Base-by-base conservation (phyloP, 163 green algal species). In the Chloroidium sp. region DNA sequence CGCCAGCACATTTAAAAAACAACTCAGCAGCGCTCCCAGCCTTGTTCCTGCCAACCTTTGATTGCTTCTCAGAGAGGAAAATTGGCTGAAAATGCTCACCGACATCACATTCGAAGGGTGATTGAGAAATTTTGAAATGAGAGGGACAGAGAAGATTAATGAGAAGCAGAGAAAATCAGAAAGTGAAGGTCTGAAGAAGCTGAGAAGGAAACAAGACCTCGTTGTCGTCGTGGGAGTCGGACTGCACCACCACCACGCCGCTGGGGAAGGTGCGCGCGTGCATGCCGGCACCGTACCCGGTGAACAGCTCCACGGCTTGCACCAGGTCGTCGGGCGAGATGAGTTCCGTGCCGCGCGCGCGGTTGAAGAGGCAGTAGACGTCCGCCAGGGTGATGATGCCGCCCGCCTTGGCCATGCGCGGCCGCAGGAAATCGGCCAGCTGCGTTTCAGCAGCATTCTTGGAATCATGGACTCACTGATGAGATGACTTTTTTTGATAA, bases 331-430 rank as follows among this genome's bases (percentile, higher is more conserved):
- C 93, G 0, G 96, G 96, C 0, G 95, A 98, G 13, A 98, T 89
- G 2, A 98, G 91, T 87, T 98, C 95, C 1, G 86, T 91, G 4
- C 95, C 94, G 0, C 96, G 83, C 2, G 91, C 90, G 57, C 93
- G 82, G 85, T 98, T 98, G 90, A 97, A 99, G 12, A 98, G 82
- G 89, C 94, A 98, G 91, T 97, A 99, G 69, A 94, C 93, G 80
- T 99, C 95, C 59, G 93, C 84, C 77, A 99, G 88, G 4, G 92
- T 85, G 87, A 99, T 90, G 77, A 98, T 89, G 67, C 95, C 96
- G 4, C 92, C 92, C 0, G 81, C 82, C 2, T 76, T 80, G 36
- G 88, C 82, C 59, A 97, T 74, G 1, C 82, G 86, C 57, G 10
- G 72, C 60, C 3, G 10, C 78, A 98, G 78, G 62, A 98, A 98